These are phyloP conservation scores for Paecilomyces dactylethromorphus DNA, from an alignment of 2,329 filamentous ascomycete genomes.

Conservation along the genomic window DNA sequence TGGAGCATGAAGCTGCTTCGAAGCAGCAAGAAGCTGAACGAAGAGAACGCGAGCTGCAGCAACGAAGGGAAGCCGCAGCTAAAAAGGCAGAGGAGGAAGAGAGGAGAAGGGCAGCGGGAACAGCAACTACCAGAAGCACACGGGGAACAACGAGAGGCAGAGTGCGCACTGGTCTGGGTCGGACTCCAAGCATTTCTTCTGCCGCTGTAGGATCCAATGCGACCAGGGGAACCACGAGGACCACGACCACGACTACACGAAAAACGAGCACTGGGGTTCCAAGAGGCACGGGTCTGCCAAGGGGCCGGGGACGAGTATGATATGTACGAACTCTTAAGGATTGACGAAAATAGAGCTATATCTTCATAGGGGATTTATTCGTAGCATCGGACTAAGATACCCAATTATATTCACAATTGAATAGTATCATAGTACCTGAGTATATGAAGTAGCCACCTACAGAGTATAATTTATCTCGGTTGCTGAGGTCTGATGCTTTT, in stretches of 20 bases:
- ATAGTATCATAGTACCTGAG: not conserved
- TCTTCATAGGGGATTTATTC: not conserved
- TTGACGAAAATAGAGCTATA: not conserved
- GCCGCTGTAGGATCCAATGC: conserved; percentile 16
- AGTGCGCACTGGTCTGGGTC: conserved; percentile 27
- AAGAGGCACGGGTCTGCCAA: conserved; percentile 28
- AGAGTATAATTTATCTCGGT: not conserved
- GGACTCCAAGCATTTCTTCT: conserved; percentile 28
- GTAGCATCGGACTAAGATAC: not conserved
- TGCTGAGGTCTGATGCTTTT: not conserved
- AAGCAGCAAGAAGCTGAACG: conserved; percentile 73
- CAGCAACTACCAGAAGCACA: conserved; percentile 19
- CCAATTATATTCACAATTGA: not conserved
- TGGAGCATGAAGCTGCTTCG: conserved; percentile 70
- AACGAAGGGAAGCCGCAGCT: conserved; percentile 63
- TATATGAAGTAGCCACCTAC: not conserved
- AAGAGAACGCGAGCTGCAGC: conserved; percentile 69
- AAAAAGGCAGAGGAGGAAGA: conserved; percentile 46
- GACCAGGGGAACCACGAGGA: conserved; percentile 10
- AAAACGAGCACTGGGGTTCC: conserved; percentile 34
- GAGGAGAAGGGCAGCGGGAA: conserved; percentile 29
- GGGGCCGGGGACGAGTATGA: conserved; percentile 26
- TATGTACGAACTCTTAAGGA: conserved; percentile 1
- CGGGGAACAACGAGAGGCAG: conserved; percentile 28
- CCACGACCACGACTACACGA: conserved; percentile 22